Evolutionary conservation across 2,329 filamentous ascomycete species (phyloP).

Genomic region (Pyrenochaeta sp.): DNA sequence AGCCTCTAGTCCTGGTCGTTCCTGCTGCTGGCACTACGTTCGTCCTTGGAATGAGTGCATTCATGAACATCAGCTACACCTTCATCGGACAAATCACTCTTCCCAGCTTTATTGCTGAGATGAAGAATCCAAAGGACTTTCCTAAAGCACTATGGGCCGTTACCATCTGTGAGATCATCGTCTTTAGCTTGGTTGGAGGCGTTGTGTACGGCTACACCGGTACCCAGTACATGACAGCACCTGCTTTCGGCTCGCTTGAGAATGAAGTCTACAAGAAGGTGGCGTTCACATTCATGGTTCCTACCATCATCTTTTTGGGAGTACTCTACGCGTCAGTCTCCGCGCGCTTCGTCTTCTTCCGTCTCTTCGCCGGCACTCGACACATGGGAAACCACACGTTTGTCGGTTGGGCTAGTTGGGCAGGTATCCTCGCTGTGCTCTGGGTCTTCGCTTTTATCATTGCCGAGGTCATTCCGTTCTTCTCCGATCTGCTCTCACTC

Average conservation of each 20-base stretch:
- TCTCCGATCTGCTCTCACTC: conserved; percentile 76
- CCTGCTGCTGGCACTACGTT: conserved; percentile 78
- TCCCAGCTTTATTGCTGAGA: conserved; percentile 94
- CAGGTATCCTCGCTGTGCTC: conserved; percentile 73
- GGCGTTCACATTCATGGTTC: conserved; percentile 93
- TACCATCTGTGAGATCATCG: conserved; percentile 84
- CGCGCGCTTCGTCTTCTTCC: conserved; percentile 91
- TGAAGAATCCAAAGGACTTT: conserved; percentile 83
- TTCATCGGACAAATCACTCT: conserved; percentile 96
- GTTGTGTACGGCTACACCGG: conserved; percentile 89
- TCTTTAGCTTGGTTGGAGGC: conserved; percentile 83
- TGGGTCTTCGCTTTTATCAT: conserved; percentile 95
- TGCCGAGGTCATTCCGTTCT: conserved; percentile 92
- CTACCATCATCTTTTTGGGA: conserved; percentile 90
- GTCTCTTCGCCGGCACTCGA: conserved; percentile 78
- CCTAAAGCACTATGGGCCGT: conserved; percentile 92
- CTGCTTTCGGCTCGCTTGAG: conserved; percentile 85
- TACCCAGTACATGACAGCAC: conserved; percentile 86
- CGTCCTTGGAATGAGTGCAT: conserved; percentile 82
- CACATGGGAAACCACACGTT: conserved; percentile 85
- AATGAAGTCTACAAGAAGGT: conserved; percentile 82
- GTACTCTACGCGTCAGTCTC: conserved; percentile 91
- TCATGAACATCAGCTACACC: conserved; percentile 95
- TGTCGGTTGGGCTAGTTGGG: conserved; percentile 82
- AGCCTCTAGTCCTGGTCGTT: conserved; percentile 73